A percentile compares a stretch with the other conserved stretches of the same genome.
Evolutionary conservation across 805 yeast species (phyloP).

Genomic region (Teunomyces panamensis): DNA sequence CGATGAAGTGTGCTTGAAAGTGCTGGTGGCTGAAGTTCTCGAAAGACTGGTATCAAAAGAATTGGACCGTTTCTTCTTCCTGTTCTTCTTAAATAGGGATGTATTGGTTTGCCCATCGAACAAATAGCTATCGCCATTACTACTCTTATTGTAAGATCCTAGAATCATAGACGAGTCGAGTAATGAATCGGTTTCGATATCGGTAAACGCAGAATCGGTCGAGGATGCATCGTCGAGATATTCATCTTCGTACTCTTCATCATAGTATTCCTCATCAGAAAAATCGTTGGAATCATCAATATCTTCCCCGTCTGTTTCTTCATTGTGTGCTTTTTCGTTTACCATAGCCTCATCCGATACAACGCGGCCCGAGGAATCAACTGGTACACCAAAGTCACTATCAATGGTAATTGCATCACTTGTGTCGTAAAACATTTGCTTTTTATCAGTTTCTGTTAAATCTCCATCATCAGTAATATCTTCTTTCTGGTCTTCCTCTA

Average conservation of each 20-base stretch:
- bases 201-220: constrained; percentile 43
- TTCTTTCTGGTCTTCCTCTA: constrained; percentile 14
- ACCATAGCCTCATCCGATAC: constrained; percentile 4
- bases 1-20: constrained; percentile 1
- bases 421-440: constrained; percentile 8
- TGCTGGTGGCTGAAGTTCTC: constrained; percentile 6
- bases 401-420: constrained; percentile 24
- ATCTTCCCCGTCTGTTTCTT: constrained; percentile 5
- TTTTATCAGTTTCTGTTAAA: constrained; percentile 11
- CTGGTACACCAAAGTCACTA: constrained; percentile 30
- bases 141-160: constrained; percentile 17
- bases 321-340: constrained; percentile 5
- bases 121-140: constrained; percentile 12
- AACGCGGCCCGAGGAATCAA: constrained; percentile 20
- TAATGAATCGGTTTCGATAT: constrained; percentile 39
- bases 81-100: constrained; percentile 11
- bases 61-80: constrained; percentile 17
- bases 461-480: constrained; percentile 16
- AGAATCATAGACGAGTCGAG: constrained; percentile 25
- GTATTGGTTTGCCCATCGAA: constrained; percentile 13
- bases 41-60: constrained; percentile 14
- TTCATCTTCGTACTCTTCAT: constrained; percentile 25
- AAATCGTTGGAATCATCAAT: constrained; percentile 11
- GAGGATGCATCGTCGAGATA: constrained; percentile 26
- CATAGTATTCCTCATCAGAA: constrained; percentile 26